Conservation (phyloP, 78 protist genomes). For the Chrysochromulina parva region DNA sequence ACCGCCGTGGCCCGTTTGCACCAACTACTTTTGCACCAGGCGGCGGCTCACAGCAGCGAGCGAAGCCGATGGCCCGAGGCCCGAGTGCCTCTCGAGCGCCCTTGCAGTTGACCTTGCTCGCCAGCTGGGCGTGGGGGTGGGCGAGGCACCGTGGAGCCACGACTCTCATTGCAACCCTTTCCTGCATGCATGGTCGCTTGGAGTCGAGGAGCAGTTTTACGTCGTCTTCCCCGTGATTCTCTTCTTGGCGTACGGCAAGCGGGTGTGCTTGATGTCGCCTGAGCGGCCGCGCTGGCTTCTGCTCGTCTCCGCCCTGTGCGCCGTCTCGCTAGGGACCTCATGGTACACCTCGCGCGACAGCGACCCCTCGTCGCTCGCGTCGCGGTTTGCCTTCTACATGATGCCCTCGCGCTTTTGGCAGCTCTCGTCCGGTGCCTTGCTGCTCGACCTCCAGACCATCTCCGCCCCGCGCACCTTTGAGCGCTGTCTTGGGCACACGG, state of each 20-base stretch:
- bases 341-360: no score
- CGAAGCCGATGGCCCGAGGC: background rate
- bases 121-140: no score
- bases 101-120: no score
- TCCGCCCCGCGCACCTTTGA: background rate
- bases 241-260: background rate
- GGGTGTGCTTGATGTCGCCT: background rate
- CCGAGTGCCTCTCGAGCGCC: no score
- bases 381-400: background rate
- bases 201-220: slow-evolving; percentile 22
- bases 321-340: no score
- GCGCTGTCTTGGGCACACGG: background rate
- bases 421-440: background rate
- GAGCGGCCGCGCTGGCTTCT: no score
- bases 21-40: no score
- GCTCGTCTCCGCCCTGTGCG: no score
- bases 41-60: background rate
- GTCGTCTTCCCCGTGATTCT: background rate
- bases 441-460: background rate
- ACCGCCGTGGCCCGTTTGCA: no score
- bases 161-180: background rate
- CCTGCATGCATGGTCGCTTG: background rate
- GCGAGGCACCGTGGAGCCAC: no score
- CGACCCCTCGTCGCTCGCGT: no score
- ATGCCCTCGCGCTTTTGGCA: slow-evolving; percentile 14